Base-by-base conservation (phyloP, 2,329 filamentous ascomycete species). In the Cercospora janseana region DNA sequence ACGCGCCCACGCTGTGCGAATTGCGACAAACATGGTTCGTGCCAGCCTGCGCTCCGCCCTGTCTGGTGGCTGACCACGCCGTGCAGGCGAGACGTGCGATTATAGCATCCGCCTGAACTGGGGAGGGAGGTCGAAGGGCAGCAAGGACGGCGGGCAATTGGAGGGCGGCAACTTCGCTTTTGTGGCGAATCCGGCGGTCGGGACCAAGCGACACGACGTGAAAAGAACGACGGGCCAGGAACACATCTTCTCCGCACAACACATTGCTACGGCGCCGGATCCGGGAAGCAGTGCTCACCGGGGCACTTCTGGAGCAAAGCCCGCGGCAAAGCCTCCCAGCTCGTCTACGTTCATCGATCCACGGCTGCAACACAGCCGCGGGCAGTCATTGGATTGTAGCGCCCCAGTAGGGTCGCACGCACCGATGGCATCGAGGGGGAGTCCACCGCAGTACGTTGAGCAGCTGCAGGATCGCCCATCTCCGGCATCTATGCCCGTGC, bases 41-140 rank as follows among this genome's bases (percentile, higher is more conserved):
- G 72, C 32, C 92, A 87, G 71, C 15, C 12, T 13, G 23, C 32
- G 23, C 16, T 26, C 18, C 46, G 31, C 16, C 15, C 82, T 84
- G 56, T 61, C 43, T 34, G 82, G 83, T 54, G 27, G 34, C 42
- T 45, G 42, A 45, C 28, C 8, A 13, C 16, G 27, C 2, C 8
- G 12, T 3, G n/a, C 28, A 45, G 42, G 42, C 27, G 86, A 89
- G 64, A 72, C 73, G 38, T 93, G 88, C 72, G 87, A 93, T 69
- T 92, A 91, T 67, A 87, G 82, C 61, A 87, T 92, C 60, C 79
- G 86, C 24, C 72, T 92, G 57, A 91, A 91, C 62, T 92, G 88
- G 88, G 84, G 86, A 53, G 86, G 87, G 4, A 79, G 87, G 49
- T 77, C 79, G 42, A 85, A 81, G 64, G 78, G 77, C 54, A 71